Evolutionary conservation across 164 flowering plant species (phyloP), one percentile per base, ranked within the genome.

Genomic region (Liquidambar formosana): DNA sequence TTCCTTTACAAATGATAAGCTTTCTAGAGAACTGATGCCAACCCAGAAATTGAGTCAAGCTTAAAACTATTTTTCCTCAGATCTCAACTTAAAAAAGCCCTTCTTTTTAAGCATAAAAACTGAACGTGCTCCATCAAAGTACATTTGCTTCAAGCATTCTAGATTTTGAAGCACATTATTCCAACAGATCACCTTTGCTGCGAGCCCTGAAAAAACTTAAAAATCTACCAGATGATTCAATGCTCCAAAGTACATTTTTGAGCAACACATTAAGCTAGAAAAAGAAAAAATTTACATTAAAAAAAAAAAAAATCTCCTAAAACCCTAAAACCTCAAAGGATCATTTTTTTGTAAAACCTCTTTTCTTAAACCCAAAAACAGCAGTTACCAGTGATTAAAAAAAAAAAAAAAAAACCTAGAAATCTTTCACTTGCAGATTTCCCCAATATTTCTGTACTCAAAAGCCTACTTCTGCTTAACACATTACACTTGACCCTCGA

Each of bases 21-120:
- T 33, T 33, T 33, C 41, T 33, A 6, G 41, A 33, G 6, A 33
- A 33, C 6, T 33, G 41, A 33, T 33, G 59, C 22, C 26, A n/a
- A 13, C 65, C 65, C 65, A 63, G 52, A 23, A 27, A 14, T 46
- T 47, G 22, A 8, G 49, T 23, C 21, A 28, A 65, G 58, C 68
- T 33, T 4, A 65, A 52, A 63, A 51, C 67, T 10, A 22, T 47
- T 10, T 9, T 49, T 19, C 46, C 13, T 48, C 23, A 28, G 25
- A 25, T 22, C 33, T 18, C 33, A 63, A 21, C 52, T n/a, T 22
- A 45, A 8, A 38, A 10, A 63, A 43, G 0, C 12, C 22, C 12
- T 21, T n/a, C 10, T 9, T 22, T 57, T 57, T 12, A 4, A 25
- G 16, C 28, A 56, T 10, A 62, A 10, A 43, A 22, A 3, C 51